These are phyloP conservation scores for Taxillus chinensis DNA, from an alignment of 164 flowering plant genomes.

Conservation along the genomic window DNA sequence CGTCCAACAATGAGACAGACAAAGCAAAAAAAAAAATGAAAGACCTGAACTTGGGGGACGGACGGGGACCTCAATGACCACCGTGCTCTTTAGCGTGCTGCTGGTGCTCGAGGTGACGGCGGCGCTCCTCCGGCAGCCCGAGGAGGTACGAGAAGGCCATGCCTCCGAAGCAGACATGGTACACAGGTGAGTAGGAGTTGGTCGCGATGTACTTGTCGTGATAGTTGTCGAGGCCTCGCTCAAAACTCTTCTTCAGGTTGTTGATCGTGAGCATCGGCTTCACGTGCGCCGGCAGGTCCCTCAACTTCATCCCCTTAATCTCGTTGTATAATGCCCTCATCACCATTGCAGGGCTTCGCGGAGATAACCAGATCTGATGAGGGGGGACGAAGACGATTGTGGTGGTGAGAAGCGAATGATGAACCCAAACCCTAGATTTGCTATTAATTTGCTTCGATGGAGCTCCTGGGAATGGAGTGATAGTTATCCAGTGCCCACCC, in stretches of 20 bases:
- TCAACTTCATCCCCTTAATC: constrained; percentile 64
- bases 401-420: no score
- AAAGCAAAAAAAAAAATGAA: background rate
- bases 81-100: constrained; percentile 62
- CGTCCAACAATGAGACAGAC: no score
- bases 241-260: constrained; percentile 34
- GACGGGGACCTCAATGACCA: constrained; percentile 25
- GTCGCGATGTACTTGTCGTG: constrained; percentile 70
- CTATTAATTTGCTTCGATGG: no score
- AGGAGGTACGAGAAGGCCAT: constrained; percentile 78
- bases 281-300: constrained; percentile 52
- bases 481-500: no score
- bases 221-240: constrained; percentile 56
- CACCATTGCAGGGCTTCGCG: constrained; percentile 32
- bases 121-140: constrained; percentile 89
- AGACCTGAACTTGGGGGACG: background rate
- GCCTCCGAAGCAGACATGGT: constrained; percentile 79
- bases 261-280: constrained; percentile 54
- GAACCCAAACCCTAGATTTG: no score
- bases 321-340: constrained; percentile 60
- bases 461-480: no score
- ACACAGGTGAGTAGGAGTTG: constrained; percentile 53
- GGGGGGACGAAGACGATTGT: background rate
- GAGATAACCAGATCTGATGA: no score
- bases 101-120: constrained; percentile 80